Evolutionary conservation across 495 filamentous ascomycete genomes (phyloP).

Genomic region (Daldinia concentrica): DNA sequence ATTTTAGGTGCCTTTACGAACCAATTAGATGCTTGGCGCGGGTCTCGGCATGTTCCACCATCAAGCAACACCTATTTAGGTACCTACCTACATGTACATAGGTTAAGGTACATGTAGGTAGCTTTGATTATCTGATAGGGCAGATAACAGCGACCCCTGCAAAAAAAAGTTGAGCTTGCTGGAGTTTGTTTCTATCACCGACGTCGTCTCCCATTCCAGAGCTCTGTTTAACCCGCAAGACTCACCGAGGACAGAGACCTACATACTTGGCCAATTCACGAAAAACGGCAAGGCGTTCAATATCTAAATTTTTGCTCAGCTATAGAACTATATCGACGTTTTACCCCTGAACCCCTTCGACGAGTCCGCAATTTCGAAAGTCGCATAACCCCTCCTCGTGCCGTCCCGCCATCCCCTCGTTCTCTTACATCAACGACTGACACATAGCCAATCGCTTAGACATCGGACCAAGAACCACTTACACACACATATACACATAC

Average conservation of each 20-base stretch:
- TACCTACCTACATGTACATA: constrained; percentile 2
- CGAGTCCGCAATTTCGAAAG: neutral
- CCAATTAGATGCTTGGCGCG: neutral
- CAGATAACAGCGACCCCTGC: neutral
- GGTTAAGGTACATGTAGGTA: too few species aligned
- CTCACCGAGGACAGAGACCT: neutral
- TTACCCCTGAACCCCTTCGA: neutral
- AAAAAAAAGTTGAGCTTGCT: constrained; percentile 9
- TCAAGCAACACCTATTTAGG: neutral
- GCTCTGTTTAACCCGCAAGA: neutral
- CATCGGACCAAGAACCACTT: constrained; percentile 21
- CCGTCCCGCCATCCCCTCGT: neutral
- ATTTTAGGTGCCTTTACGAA: neutral
- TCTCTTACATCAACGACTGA: neutral
- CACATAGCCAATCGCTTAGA: neutral
- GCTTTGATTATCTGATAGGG: neutral
- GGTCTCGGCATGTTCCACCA: neutral
- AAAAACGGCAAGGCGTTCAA: neutral
- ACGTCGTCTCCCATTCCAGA: neutral
- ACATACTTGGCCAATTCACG: neutral
- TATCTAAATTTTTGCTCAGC: neutral
- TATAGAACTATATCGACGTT: neutral
- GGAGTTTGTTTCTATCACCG: constrained; percentile 6
- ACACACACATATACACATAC: neutral
- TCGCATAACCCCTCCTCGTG: neutral